phyloP scores from a whole-genome alignment of 768 basidiomycete genomes.

The Naematelia aurantialba region DNA sequence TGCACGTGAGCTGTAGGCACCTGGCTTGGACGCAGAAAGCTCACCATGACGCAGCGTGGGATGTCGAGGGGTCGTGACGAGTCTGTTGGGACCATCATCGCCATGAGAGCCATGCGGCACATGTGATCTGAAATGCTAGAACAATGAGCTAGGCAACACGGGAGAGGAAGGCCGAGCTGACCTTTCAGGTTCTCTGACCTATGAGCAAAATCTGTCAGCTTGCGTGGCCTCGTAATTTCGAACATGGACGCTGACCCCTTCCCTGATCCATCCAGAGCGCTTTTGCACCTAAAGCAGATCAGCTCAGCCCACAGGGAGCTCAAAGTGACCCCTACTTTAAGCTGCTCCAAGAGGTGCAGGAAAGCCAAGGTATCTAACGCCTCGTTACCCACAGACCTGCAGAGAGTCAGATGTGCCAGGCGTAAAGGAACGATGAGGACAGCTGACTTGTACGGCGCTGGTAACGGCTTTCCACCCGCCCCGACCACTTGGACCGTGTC shows the following conservation, averaged over 20 bases:
- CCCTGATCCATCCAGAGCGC: constrained; percentile 89
- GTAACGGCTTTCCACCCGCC: constrained; percentile 46
- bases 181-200: constrained; percentile 87
- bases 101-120: constrained; percentile 85
- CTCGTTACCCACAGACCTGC: constrained; percentile 53
- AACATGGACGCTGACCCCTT: constrained; percentile 57
- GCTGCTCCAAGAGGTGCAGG: constrained; percentile 78
- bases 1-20: constrained; percentile 56
- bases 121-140: constrained; percentile 89
- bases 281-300: constrained; percentile 71
- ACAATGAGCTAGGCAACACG: background rate
- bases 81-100: constrained; percentile 76
- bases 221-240: background rate
- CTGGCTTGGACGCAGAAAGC: background rate
- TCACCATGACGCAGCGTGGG: constrained; percentile 46
- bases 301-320: background rate
- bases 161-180: constrained; percentile 38
- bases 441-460: constrained; percentile 46
- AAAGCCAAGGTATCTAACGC: constrained; percentile 75
- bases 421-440: background rate
- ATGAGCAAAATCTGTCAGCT: constrained; percentile 12
- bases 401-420: background rate
- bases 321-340: constrained; percentile 82
- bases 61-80: constrained; percentile 61
- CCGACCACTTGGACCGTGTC: constrained; percentile 15